phyloP scores from a whole-genome alignment of 805 yeast species.

The Pichia phayaonensis region DNA sequence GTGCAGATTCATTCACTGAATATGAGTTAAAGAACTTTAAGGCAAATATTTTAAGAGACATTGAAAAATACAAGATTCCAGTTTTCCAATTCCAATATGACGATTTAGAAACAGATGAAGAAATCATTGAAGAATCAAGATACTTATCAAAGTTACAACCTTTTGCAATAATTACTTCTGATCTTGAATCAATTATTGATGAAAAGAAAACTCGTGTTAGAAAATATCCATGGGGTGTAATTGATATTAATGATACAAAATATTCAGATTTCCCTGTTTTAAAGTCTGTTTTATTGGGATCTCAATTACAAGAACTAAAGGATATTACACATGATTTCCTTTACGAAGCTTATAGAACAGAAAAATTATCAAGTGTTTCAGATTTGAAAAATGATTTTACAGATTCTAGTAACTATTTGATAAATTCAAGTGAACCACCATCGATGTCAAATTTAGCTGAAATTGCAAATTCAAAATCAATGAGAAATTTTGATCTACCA shows the following conservation, averaged over 20 bases:
- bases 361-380: conserved; percentile 48
- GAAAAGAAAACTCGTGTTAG: conserved; percentile 52
- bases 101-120: conserved; percentile 55
- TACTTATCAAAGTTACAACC: conserved; percentile 61
- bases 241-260: conserved; percentile 46
- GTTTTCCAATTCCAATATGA: conserved; percentile 66
- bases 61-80: conserved; percentile 64
- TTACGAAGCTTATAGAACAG: conserved; percentile 60
- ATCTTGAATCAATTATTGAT: conserved; percentile 42
- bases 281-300: conserved; percentile 48
- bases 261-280: conserved; percentile 47
- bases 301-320: conserved; percentile 57
- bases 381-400: conserved; percentile 31
- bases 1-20: conserved; percentile 65
- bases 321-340: conserved; percentile 60
- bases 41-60: conserved; percentile 50
- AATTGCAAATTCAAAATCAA: conserved; percentile 30
- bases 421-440: conserved; percentile 31
- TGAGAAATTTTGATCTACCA: conserved; percentile 20
- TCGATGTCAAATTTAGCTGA: conserved; percentile 60
- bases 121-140: conserved; percentile 62
- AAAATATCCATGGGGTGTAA: conserved; percentile 70
- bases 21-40: conserved; percentile 54
- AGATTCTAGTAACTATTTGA: conserved; percentile 22
- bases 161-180: conserved; percentile 65